Conservation (phyloP, 805 yeast genomes). For the Teunomyces cretensis region DNA sequence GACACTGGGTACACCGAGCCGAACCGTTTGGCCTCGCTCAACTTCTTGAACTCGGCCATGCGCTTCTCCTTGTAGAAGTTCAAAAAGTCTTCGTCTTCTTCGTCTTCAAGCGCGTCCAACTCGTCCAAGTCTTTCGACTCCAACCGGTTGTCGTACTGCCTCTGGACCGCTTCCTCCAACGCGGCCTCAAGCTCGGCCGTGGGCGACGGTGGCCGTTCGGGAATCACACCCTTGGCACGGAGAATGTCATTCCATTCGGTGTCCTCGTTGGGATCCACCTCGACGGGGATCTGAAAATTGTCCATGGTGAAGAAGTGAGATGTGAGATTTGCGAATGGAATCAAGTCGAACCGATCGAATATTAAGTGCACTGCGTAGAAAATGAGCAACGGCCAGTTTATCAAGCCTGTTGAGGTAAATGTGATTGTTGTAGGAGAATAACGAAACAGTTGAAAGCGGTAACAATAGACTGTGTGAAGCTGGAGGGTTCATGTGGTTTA, state of each 20-base stretch:
- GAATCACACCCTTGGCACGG: constrained; percentile 86
- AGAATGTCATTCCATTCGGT: constrained; percentile 99
- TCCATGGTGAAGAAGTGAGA: constrained; percentile 6
- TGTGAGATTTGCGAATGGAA: not conserved
- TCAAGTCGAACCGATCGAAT: not conserved
- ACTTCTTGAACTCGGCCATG: constrained; percentile 65
- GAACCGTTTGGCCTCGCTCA: constrained; percentile 58
- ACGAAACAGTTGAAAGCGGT: too few species aligned
- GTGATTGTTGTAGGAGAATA: too few species aligned
- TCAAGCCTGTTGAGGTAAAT: too few species aligned
- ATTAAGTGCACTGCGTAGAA: too few species aligned
- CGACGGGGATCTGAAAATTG: constrained; percentile 60
- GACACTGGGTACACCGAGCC: constrained; percentile 78
- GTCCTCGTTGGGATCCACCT: constrained; percentile 93
- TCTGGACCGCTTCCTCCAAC: constrained; percentile 73
- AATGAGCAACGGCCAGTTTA: too few species aligned
- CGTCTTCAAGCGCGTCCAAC: constrained; percentile 84
- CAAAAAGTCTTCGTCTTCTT: constrained; percentile 89
- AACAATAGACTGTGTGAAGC: too few species aligned
- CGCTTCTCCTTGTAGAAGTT: constrained; percentile 75
- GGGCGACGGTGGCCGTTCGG: constrained; percentile 88
- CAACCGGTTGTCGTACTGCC: constrained; percentile 79
- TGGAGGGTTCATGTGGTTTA: too few species aligned
- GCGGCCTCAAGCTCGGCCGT: constrained; percentile 86
- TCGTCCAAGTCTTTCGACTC: constrained; percentile 78